Evolutionary conservation across 2,329 filamentous ascomycete species (phyloP), one percentile per base, ranked within the genome.

Genomic region (Botrytis cinerea): DNA sequence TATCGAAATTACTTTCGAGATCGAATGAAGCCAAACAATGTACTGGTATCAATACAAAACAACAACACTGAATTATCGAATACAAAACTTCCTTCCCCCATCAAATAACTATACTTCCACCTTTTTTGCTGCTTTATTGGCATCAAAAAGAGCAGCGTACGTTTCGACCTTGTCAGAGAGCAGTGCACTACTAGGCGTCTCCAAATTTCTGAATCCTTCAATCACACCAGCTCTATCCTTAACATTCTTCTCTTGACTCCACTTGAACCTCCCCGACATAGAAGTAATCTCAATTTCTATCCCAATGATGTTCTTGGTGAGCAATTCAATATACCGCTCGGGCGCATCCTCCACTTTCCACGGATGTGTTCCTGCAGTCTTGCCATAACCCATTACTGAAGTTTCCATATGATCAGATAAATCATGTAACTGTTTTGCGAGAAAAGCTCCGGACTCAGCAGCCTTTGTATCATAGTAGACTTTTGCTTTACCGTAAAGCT

Each of bases 251-350:
- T 91, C 89, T 81, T 91, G 89, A 75, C 87, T 90, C 89, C 91
- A 90, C 83, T 92, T 91, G 76, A 87, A 90, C 82, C 90, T 91
- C 20, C 89, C 89, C 67, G 87, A 85, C 48, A 91, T 79, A 8
- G 84, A 79, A 0, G 85, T 84, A 73, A 91, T 85, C 60, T 82
- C 80, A 60, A 92, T 87, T 78, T 91, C 87, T 22, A 91, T 84
- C 0, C 89, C 89, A 46, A 90, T 85, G 62, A 91, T 89, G 59
- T 81, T 84, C 82, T 87, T 90, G 80, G 86, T 86, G 78, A 90
- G 75, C 18, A 91, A 76, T 12, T 87, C 84, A 12, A 91, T 79
- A 79, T 90, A 92, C 0, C 78, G 79, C 18, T 84, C 83, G 0
- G 88, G 88, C 4, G 90, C 89, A 73, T 91, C 88, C 0, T 81